Percentiles rank a stretch among this genome's conserved stretches.
Conservation (phyloP, 2,329 filamentous ascomycete genomes). For the Claviceps digitariae region DNA sequence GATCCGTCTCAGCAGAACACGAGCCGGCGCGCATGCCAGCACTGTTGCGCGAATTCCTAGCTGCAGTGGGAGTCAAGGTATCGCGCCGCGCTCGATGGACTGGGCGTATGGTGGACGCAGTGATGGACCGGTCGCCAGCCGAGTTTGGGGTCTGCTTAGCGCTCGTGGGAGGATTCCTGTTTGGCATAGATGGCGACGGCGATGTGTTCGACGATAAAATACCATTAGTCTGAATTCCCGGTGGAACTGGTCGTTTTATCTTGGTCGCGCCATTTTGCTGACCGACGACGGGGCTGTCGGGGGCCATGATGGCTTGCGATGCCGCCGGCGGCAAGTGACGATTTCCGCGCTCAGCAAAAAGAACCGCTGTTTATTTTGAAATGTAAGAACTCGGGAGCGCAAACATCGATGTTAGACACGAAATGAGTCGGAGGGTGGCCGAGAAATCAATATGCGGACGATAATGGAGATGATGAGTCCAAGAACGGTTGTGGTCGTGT, state of each 20-base stretch:
- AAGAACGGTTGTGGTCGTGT: not conserved
- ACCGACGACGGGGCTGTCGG: slow-evolving; percentile 33
- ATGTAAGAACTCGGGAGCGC: not conserved
- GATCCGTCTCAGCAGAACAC: slow-evolving; percentile 27
- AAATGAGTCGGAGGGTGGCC: not conserved
- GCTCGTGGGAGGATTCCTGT: slow-evolving; percentile 36
- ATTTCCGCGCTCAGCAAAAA: slow-evolving; percentile 2
- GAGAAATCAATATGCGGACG: not conserved
- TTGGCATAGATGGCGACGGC: slow-evolving; percentile 42
- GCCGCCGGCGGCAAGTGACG: slow-evolving; percentile 4
- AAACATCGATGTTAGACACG: slow-evolving; percentile 9
- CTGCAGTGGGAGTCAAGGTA: slow-evolving; percentile 27
- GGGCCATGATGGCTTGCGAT: slow-evolving; percentile 33
- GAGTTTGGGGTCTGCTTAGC: slow-evolving; percentile 26
- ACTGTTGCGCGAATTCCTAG: slow-evolving; percentile 37
- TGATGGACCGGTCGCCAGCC: slow-evolving; percentile 22
- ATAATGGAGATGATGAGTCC: not conserved
- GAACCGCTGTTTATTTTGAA: not conserved
- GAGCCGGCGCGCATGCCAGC: slow-evolving; percentile 35
- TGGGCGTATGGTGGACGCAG: slow-evolving; percentile 31
- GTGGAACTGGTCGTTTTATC: slow-evolving; percentile 53
- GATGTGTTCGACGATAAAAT: slow-evolving; percentile 43
- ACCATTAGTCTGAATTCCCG: slow-evolving; percentile 54
- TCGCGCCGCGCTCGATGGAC: slow-evolving; percentile 49
- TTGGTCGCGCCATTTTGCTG: slow-evolving; percentile 37